Base-by-base conservation (phyloP, 371 early-diverging fungal species). In the Mycotypha africana region DNA sequence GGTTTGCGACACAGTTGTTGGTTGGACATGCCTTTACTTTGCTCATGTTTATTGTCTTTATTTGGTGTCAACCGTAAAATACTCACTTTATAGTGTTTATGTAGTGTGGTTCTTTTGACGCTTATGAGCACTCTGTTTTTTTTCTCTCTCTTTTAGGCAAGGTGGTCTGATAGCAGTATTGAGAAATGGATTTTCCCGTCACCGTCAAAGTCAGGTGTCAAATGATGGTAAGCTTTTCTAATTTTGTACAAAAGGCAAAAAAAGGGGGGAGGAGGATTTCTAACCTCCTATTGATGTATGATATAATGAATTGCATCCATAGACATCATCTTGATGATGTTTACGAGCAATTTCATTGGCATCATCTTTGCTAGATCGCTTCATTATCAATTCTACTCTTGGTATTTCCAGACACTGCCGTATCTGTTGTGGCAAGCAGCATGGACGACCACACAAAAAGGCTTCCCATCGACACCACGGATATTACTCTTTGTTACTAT, bases 321-420 rank as follows among this genome's bases (percentile, higher is more conserved):
- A 83, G 86, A 87, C 47, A 81, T 88, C 35, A 40, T 86, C 12
- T 69, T 60, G 6, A 58, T 78, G 25, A 64, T 94, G 74, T 92
- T 91, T 50, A 81, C 84, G 0, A 74, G 78, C 40, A 94, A 94
- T 62, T 81, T 94, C 47, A 85, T 92, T 23, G 95, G 97, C 14
- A 82, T 97, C 32, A 51, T 85, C 1, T 93, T 88, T 63, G 86
- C 94, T 3, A 74, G 97, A 22, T 83, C 90, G 1, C 66, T 97
- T 48, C 97, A 97, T 57, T 94, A 93, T 60, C 95, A 95, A 70
- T 97, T 97, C 56, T 95, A 91, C 51, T 78, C 91, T 2, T 97
- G 97, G 97, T 97, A 95, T 60, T 88, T 70, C 42, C 85, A 85
- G 60, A 78, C 82, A 16, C 37, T 95, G 30, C 95, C 97, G 4